Base-by-base conservation (phyloP, 2,329 filamentous ascomycete genomes). In the Waltergamsia citrina region DNA sequence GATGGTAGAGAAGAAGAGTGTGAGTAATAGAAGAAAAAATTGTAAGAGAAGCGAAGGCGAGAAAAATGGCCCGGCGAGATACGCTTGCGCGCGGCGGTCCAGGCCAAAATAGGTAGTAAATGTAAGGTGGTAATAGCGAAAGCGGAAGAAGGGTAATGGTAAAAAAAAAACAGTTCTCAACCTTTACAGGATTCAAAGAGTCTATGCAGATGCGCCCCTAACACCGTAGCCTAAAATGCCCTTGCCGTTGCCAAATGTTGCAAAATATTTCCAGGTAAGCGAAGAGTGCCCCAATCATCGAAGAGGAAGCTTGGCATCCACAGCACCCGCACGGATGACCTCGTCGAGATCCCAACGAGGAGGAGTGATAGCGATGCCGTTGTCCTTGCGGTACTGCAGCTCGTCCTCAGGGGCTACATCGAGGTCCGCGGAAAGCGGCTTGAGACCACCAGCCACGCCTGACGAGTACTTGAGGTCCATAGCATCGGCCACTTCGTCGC, bases 401-500 rank as follows among this genome's bases (percentile, higher is more conserved):
- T 93, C 84, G 54, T 81, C 78, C 51, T 90, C 78, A 8, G 77
- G 69, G 0, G 74, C 71, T 25, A 85, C 68, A 12, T 77, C 71
- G 26, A 85, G 67, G 12, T 77, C 82, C 23, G 84, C 81, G 4
- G 80, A 78, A 3, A 90, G 68, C 7, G 84, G 80, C 32, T 85
- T 74, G 24, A 84, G 76, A 37, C 92, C 92, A 43, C 92, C 92
- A 10, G 92, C 90, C 49, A 95, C 77, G 45, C 92, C 92, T 11
- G 85, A 93, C n/a, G 87, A 94, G 63, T 94, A 95, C 65, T 95
- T 96, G 53, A 98, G 71, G 60, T 96, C 88, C 36, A 98, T 65
- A 16, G 94, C 74, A 44, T 94, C 85, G 37, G 90, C 88, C 37
- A 95, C 78, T 58, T 96, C 85, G 52, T 96, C 86, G 50, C 90